Evolutionary conservation across 228 moss, liverwort and hornwort genomes (phyloP), one percentile per base, ranked within the genome.

Genomic region (Sphagnum magellanicum): DNA sequence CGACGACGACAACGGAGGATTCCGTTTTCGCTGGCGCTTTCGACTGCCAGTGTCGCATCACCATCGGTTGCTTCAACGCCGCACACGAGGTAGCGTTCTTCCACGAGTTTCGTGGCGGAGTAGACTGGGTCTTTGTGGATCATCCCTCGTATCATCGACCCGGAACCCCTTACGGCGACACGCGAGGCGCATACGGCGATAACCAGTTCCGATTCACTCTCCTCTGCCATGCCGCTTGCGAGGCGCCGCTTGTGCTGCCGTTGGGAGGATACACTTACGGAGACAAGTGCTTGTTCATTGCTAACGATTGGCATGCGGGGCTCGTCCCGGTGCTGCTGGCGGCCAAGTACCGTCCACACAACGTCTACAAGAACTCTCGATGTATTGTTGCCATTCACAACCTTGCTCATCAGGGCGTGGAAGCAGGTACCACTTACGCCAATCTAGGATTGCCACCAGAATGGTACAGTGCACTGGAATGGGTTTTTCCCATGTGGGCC

Each of bases 101-200:
- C 70, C 97, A 98, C 14, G 97, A 98, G 71, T 98, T 89, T 49
- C 86, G 93, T 8, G 82, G 76, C 0, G 90, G 97, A 4, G 97
- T 98, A 16, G 97, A 98, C 71, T 98, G 97, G 97, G 97, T 93
- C 50, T 98, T 98, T 80, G 97, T 98, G 17, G 93, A 98, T 51
- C 97, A 98, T 57, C 79, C 93, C 8, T 93, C 97, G 5, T 98
- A 74, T 59, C 97, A 98, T 67, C 85, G 97, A 71, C 77, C 85
- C 49, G 97, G 97, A 53, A 93, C 91, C 4, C 97, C 97, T 4
- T 98, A 98, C 67, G 93, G 97, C 63, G 97, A 98, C 73, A 93
- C 97, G 7, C 81, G 93, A 0, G 97, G 97, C 70, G 83, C 93
- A 8, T 98, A 93, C 72, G 91, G 88, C 53, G 97, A 98, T 81